Conservation (phyloP, 2,329 filamentous ascomycete species). For the Pseudogymnoascus sp. region DNA sequence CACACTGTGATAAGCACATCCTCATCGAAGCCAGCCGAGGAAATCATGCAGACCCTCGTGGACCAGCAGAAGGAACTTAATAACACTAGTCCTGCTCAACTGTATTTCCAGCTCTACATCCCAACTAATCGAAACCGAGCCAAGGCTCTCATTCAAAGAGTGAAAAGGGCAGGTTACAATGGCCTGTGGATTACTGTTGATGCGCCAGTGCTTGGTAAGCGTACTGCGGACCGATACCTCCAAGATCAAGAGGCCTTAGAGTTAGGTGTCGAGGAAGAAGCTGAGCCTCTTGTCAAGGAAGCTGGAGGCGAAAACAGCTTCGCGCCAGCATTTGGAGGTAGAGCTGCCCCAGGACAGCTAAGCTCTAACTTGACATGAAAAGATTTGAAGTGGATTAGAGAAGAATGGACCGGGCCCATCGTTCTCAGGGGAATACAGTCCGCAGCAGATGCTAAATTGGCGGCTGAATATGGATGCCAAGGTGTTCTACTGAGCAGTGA, state of each 20-base stretch:
- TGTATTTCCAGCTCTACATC: conserved; percentile 52
- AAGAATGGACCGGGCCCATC: conserved; percentile 29
- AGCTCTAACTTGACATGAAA: conserved; percentile 40
- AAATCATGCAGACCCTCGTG: not conserved
- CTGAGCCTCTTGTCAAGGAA: conserved; percentile 41
- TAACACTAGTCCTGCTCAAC: conserved; percentile 7
- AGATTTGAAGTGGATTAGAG: conserved; percentile 45
- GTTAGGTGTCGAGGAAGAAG: conserved; percentile 28
- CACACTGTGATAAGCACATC: not conserved
- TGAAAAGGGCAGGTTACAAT: conserved; percentile 35
- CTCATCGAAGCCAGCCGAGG: not conserved
- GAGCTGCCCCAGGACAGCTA: not conserved
- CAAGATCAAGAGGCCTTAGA: conserved; percentile 28
- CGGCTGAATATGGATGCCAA: conserved; percentile 41
- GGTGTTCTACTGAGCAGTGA: conserved; percentile 51
- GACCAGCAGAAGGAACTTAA: not conserved
- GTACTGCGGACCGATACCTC: conserved; percentile 32
- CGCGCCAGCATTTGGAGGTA: conserved; percentile 36
- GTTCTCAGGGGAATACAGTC: conserved; percentile 23
- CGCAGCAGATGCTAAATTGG: conserved; percentile 33
- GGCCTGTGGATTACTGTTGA: conserved; percentile 50
- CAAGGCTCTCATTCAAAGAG: conserved; percentile 36
- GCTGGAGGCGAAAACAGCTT: conserved; percentile 44
- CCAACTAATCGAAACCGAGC: conserved; percentile 42
- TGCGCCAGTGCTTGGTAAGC: conserved; percentile 44